Base-by-base conservation (phyloP, 768 basidiomycete genomes). In the Polyporus arcularius region DNA sequence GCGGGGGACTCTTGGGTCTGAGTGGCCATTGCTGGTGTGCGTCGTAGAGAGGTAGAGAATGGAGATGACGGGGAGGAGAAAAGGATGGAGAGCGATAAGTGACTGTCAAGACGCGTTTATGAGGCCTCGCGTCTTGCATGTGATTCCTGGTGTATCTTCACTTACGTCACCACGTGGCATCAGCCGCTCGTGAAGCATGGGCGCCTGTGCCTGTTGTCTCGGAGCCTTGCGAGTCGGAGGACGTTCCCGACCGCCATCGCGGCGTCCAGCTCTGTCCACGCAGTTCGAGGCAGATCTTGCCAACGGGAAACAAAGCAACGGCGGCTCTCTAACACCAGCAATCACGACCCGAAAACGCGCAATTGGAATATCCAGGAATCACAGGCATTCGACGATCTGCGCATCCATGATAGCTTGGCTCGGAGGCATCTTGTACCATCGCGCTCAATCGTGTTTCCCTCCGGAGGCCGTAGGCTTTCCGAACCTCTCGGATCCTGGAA, bases 21-120 rank as follows among this genome's bases (percentile, higher is more conserved):
- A 31, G 75, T 70, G 11, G 78, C 71, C 80, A 82, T 82, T 64
- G 58, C 53, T 57, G 46, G 53, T 51, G 51, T 30, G 60, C 48
- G 53, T 26, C 30, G 21, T 52, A 46, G 46, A 45, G 31, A 35
- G 18, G 10, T 12, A 16, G 15, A 31, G 58, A 28, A 54, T 18
- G 62, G 18, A 15, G 62, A 50, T 48, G 57, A 45, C 45, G 49
- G 40, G 30, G 48, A 55, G 32, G 51, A 30, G 38, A 55, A 38
- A 38, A 28, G 30, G 15, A 28, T 12, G 47, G 21, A 30, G 15
- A 2, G 45, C 26, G 59, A 65, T 61, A 58, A 65, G 64, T 52
- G 48, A 10, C 8, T 26, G 12, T 18, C 35, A 32, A 28, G 55
- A 48, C 46, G 45, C 55, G 39, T 57, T 46, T 57, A 57, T 38